phyloP scores from a whole-genome alignment of 768 basidiomycete genomes.

The Phlebiopsis flavidoalba region DNA sequence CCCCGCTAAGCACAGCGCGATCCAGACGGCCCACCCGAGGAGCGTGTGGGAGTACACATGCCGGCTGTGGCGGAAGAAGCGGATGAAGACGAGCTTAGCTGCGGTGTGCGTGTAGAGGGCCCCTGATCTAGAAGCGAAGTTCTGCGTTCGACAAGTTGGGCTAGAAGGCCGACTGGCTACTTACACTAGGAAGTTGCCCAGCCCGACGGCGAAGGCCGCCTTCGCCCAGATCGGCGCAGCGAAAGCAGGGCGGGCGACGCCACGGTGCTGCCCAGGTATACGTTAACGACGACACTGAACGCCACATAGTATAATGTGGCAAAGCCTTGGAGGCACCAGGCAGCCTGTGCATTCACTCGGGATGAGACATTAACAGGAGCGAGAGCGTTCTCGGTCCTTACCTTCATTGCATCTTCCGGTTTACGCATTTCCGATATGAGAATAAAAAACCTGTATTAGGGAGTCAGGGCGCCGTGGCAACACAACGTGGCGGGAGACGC shows the following conservation, averaged over 20 bases:
- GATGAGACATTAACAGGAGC: neutral
- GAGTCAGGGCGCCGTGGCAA: neutral
- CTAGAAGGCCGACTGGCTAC: conserved; percentile 7
- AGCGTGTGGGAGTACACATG: conserved; percentile 48
- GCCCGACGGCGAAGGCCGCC: conserved; percentile 41
- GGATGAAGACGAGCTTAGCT: conserved; percentile 49
- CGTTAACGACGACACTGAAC: conserved; percentile 38
- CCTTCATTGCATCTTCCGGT: conserved; percentile 54
- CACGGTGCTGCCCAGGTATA: conserved; percentile 42
- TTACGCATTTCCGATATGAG: conserved; percentile 52
- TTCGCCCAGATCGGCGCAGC: conserved; percentile 46
- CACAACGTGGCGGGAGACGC: neutral
- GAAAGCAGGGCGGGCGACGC: conserved; percentile 43
- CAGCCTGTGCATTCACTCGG: conserved; percentile 29
- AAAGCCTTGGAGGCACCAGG: conserved; percentile 50
- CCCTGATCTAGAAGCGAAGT: conserved; percentile 30
- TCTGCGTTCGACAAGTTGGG: neutral
- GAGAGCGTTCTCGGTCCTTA: conserved; percentile 13
- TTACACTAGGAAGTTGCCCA: conserved; percentile 48
- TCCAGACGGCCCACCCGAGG: conserved; percentile 47
- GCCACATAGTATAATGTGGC: conserved; percentile 44
- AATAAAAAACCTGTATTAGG: conserved; percentile 43
- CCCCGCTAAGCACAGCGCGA: conserved; percentile 34
- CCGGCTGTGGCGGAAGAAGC: conserved; percentile 41
- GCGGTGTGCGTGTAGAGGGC: conserved; percentile 46